Evolutionary conservation across 306 rosid genomes (phyloP), one percentile per base, ranked within the genome.

Genomic region (Castanopsis chinensis): DNA sequence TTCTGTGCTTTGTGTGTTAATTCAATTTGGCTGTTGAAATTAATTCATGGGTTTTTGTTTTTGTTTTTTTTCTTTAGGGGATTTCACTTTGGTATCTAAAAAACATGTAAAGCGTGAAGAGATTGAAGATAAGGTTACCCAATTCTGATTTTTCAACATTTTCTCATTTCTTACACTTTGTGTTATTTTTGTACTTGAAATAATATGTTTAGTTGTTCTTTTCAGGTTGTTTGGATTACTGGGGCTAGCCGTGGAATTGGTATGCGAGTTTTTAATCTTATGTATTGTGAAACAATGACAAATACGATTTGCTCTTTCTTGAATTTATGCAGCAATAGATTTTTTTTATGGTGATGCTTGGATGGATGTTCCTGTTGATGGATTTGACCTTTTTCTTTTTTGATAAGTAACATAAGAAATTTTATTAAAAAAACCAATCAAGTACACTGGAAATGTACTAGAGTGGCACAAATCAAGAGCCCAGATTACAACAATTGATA

Each of bases 161-260:
- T 8, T 15, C 35, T 33, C 56, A 21, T 33, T 74, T 28, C 53
- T 43, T 51, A 5, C 23, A 20, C 32, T 3, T 49, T 49, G 17
- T 11, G 53, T 49, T 19, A 2, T 17, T 41, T 19, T 49, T 73
- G 41, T 49, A 30, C 53, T 21, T 35, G 19, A 57, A 55, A 30
- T 23, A 25, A 53, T 59, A 18, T 28, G 56, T 68, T 11, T 71
- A 10, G 0, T 21, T 59, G 5, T 30, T 59, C 27, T 70, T 85
- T 12, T 64, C 87, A 94, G 97, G 98, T 94, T 88, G 67, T 91
- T 71, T 94, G 99, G 99, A 86, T 94, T 74, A 92, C 97, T 60
- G 99, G 99, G 74, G 97, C 97, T 69, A 94, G 97, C 92, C 93
- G 99, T 20, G 97, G 99, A 87, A 94, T 94, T 74, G 99, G 97